phyloP scores from a whole-genome alignment of 495 filamentous ascomycete species.

The Tirmania nivea region DNA sequence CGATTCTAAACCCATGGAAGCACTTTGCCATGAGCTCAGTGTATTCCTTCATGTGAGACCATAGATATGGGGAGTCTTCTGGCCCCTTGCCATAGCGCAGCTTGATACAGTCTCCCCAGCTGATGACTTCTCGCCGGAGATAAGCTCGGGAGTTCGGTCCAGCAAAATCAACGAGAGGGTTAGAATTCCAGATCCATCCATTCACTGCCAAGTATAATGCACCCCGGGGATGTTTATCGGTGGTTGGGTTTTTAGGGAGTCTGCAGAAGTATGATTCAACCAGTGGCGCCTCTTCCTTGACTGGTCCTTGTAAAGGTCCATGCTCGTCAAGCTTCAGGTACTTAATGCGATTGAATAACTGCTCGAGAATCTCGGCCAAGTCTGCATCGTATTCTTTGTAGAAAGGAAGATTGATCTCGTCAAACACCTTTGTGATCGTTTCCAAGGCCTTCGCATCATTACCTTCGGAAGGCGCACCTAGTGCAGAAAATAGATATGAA shows the following conservation, averaged over 20 bases:
- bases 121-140: constrained; percentile 80
- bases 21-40: constrained; percentile 85
- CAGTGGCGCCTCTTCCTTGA: constrained; percentile 55
- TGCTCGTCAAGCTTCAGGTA: constrained; percentile 79
- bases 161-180: constrained; percentile 82
- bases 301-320: constrained; percentile 67
- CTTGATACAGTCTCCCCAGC: constrained; percentile 98
- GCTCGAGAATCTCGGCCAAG: constrained; percentile 59
- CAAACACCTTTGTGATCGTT: constrained; percentile 40
- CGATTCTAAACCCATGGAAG: constrained; percentile 87
- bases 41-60: constrained; percentile 88
- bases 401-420: constrained; percentile 67
- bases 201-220: constrained; percentile 80
- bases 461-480: constrained; percentile 35
- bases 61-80: constrained; percentile 77
- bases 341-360: constrained; percentile 81
- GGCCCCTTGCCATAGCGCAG: constrained; percentile 67
- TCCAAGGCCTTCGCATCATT: constrained; percentile 28
- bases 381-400: constrained; percentile 84
- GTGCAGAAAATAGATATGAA: constrained; percentile 42
- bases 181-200: constrained; percentile 96
- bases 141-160: constrained; percentile 76
- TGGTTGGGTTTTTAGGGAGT: constrained; percentile 56
- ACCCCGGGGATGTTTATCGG: constrained; percentile 51
- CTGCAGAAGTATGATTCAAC: constrained; percentile 93